Evolutionary conservation across 2,329 filamentous ascomycete species (phyloP), one percentile per base, ranked within the genome.

Genomic region (Leptographium procerum): DNA sequence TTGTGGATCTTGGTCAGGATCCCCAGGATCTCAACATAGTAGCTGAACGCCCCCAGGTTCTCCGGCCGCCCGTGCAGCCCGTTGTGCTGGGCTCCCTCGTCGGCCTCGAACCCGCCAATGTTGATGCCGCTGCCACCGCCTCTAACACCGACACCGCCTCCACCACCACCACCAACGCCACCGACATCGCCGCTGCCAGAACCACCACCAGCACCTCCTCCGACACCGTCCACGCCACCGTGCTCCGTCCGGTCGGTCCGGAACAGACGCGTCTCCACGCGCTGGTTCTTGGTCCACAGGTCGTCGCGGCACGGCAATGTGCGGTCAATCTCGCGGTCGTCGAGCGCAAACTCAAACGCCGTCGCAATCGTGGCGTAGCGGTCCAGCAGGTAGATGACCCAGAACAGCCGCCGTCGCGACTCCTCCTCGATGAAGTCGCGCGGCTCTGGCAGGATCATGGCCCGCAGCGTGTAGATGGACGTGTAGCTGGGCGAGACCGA

Each of bases 301-400:
- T 95, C 89, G 64, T 96, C 90, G 48, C 89, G 85, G 66, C 91
- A 96, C 1, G 91, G 91, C 9, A 96, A 74, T 55, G 84, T 88
- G 28, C 91, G 83, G 68, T 96, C 91, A 51, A 96, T 92, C 66
- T 96, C 91, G 67, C 87, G 89, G 66, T 96, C 90, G 64, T 92
- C 86, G 22, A 96, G 74, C 0, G 89, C 89, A 68, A 96, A 95
- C 65, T 96, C 90, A 65, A 96, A 96, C 0, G 91, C 90, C 0
- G 91, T 96, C 0, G 90, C 87, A 58, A 96, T 86, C 0, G 91
- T 96, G 1, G 90, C 90, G 68, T 95, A 96, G 55, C 91, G 81
- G 69, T 96, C 91, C 7, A 96, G 78, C 14, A 96, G 74, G 67
- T 95, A 96, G 13, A 95, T 85, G 85, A 95, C 92, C 91, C 91